phyloP scores from a whole-genome alignment of 257 asterid genomes.

The Nemophila menziesii region DNA sequence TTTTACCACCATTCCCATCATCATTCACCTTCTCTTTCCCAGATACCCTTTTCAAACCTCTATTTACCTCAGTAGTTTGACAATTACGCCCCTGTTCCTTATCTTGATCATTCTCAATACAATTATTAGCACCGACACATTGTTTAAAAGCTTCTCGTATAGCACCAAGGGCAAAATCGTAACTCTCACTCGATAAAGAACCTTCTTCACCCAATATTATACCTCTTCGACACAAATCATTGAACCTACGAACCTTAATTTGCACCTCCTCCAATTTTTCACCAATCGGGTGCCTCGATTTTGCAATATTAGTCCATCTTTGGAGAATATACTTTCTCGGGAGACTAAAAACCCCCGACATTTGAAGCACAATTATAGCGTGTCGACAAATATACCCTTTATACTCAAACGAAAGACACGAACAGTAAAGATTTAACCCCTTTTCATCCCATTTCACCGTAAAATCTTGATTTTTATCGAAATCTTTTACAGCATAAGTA shows the following conservation, averaged over 20 bases:
- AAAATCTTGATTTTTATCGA: conserved; percentile 50
- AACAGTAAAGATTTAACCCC: conserved; percentile 47
- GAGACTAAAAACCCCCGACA: conserved; percentile 78
- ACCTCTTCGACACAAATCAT: conserved; percentile 82
- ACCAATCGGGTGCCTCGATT: conserved; percentile 46
- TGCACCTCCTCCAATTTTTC: conserved; percentile 73
- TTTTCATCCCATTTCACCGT: conserved; percentile 60
- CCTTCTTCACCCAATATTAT: conserved; percentile 95
- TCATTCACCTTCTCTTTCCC: conserved; percentile 45
- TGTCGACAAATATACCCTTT: conserved; percentile 87
- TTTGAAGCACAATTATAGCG: conserved; percentile 86
- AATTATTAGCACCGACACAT: conserved; percentile 26
- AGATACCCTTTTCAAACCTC: conserved; percentile 45
- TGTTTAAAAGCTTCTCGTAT: conserved; percentile 55
- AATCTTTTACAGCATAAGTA: conserved; percentile 56
- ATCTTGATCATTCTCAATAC: conserved; percentile 29
- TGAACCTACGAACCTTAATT: conserved; percentile 66
- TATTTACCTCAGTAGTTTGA: conserved; percentile 20
- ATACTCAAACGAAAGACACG: conserved; percentile 62
- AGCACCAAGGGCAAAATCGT: conserved; percentile 47
- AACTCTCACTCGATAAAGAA: conserved; percentile 72
- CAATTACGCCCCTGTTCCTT: conserved; percentile 24
- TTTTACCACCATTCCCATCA: no score
- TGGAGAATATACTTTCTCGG: conserved; percentile 68
- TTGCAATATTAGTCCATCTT: conserved; percentile 92